Evolutionary conservation across 2,329 filamentous ascomycete species (phyloP).

Genomic region (Colletotrichum gloeosporioides): DNA sequence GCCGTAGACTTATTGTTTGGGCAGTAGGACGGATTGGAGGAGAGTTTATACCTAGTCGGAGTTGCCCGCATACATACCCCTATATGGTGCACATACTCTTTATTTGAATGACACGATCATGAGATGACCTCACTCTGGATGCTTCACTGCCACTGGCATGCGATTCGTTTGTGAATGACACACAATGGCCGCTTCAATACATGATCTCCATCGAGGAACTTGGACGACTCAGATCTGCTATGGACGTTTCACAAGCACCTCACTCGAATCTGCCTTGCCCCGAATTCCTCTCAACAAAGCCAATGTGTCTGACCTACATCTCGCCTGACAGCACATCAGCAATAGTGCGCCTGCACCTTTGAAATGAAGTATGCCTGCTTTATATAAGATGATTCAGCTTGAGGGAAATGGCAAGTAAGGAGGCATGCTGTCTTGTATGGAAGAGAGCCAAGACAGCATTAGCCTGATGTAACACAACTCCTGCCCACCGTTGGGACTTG

Average conservation of each 20-base stretch:
- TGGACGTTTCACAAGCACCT: neutral
- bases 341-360: neutral
- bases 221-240: neutral
- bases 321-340: neutral
- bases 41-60: conserved; percentile 18
- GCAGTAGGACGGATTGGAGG: neutral
- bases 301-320: neutral
- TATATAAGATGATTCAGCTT: neutral
- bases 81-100: conserved; percentile 21
- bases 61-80: conserved; percentile 11
- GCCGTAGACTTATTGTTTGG: conserved; percentile 8
- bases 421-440: neutral
- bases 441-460: neutral
- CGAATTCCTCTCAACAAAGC: neutral
- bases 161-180: neutral
- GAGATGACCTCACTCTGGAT: conserved; percentile 12
- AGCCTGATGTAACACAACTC: neutral
- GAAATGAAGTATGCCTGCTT: neutral
- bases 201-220: neutral
- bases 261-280: neutral
- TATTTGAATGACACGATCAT: conserved; percentile 19
- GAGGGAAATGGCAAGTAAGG: neutral
- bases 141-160: neutral
- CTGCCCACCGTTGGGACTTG: neutral
- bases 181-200: neutral